Base-by-base conservation (phyloP, 495 filamentous ascomycete genomes). In the Penicillium atrosanguineum region DNA sequence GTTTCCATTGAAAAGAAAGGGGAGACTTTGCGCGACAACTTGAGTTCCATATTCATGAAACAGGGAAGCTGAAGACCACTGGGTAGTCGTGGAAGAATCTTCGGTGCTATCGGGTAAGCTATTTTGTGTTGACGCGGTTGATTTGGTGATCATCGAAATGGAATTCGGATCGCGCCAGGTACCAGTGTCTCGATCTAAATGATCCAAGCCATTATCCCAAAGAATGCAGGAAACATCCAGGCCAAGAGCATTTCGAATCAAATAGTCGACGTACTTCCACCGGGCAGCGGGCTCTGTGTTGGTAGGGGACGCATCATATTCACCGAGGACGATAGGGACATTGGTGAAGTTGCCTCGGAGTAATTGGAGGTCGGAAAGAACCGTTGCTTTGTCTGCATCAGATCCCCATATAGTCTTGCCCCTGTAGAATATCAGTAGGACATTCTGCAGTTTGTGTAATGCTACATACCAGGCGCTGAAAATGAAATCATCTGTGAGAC, bases 341-440 rank as follows among this genome's bases (percentile, higher is more conserved):
- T 77, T 58, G 31, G 75, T 80, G 59, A 81, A 81, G 53, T 82
- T 83, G 15, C 65, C 71, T 5, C 79, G 74, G 6, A 85, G 63
- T 19, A 71, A 56, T 12, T 73, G 58, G 44, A 86, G 72, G 50
- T 83, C 83, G 9, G 73, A 63, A n/a, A 72, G 65, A 5, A 85
- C 57, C 23, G 67, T 34, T 9, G 72, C 63, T 58, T 82, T 80
- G 56, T 86, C 83, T 2, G 69, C 61, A 28, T 75, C 77, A 6
- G 76, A 77, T 16, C 82, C 81, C 81, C 83, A 84, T 44, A 79
- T 79, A 0, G 82, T 83, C 48, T 83, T 83, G 28, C 83, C 82
- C 82, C 67, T 70, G 41, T 5, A 21, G 16, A 29, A 59, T 26
- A 60, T 56, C 29, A 41, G 19, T 16, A 34, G 21, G 19, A 28